Base-by-base conservation (phyloP, 78 protist genomes). In the Dictyostelium citrinum region DNA sequence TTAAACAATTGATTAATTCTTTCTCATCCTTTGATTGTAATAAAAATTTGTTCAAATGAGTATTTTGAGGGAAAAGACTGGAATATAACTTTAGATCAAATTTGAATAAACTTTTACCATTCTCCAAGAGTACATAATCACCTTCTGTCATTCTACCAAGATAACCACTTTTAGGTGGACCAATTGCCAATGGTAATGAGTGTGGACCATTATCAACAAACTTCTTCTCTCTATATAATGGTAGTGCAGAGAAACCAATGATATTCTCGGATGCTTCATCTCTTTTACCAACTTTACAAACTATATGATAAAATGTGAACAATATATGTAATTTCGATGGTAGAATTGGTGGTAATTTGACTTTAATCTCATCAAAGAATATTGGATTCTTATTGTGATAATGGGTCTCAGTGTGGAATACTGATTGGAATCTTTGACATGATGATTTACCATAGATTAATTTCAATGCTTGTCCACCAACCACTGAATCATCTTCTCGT, bases 311-410 rank as follows among this genome's bases (percentile, higher is more conserved):
- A 33, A 76, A 84, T 27, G 84, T 68, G 29, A 83, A 84, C 33
- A 92, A 24, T 33, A 92, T 22, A 68, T 92, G 96, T 27, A 72
- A 41, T 41, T 58, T 75, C 3, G 91, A 4, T 17, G 88, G 49
- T 24, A 91, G n/a, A n/a, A 31, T 61, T 6, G 84, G 31, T 27
- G 96, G 96, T 12, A 92, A 55, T 14, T 76, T 77, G 5, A 83
- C 22, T 43, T 92, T 92, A 6, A 84, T 45, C 39, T 92, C 96
- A 24, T 92, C 90, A 17, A 72, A 61, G 45, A 85, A 93, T 3
- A 11, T 24, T 39, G 96, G 96, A 20, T 78, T 70, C 71, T 93
- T 93, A 45, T 45, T 85, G 55, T 93, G 96, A 45, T 93, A 93
- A 45, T 88, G 93, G 11, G 93, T 88, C 7, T 88, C 86, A 2